A percentile compares a stretch with the other conserved stretches of the same genome.
These are phyloP conservation scores for Aegilops speltoides DNA, from an alignment of 176 grass and related monocot species.

Conservation along the genomic window DNA sequence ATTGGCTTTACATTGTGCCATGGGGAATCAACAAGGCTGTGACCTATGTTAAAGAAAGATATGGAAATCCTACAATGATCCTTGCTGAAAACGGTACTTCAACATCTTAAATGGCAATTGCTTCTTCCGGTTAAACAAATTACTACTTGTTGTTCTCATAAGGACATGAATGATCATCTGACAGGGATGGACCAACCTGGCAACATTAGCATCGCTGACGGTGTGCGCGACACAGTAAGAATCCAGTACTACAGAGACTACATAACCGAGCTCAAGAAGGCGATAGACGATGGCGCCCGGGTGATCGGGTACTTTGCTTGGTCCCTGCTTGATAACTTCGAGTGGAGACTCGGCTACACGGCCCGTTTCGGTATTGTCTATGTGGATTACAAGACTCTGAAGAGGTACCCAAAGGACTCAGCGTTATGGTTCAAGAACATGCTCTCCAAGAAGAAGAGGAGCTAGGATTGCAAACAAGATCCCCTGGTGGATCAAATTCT, in stretches of 20 bases:
- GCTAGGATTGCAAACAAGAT: background rate
- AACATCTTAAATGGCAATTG: background rate
- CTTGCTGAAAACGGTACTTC: slow-evolving; percentile 80
- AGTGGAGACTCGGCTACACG: slow-evolving; percentile 86
- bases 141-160: background rate
- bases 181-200: slow-evolving; percentile 92
- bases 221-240: slow-evolving; percentile 65
- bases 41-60: slow-evolving; percentile 79
- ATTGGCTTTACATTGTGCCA: slow-evolving; percentile 94
- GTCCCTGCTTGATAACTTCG: slow-evolving; percentile 95
- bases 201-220: slow-evolving; percentile 59
- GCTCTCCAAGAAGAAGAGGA: slow-evolving; percentile 51
- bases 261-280: slow-evolving; percentile 78
- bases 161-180: background rate
- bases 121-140: background rate
- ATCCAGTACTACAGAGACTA: slow-evolving; percentile 73
- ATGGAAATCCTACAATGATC: slow-evolving; percentile 70
- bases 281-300: slow-evolving; percentile 63
- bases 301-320: slow-evolving; percentile 90
- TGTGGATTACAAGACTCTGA: slow-evolving; percentile 67
- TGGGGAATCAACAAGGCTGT: slow-evolving; percentile 94
- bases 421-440: slow-evolving; percentile 83
- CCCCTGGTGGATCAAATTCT: background rate
- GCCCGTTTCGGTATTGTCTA: slow-evolving; percentile 82
- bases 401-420: slow-evolving; percentile 83